A percentile compares a stretch with the other conserved stretches of the same genome.
These are phyloP conservation scores for Porogramme epimiltina DNA, from an alignment of 1,284 basidiomycete genomes.

Conservation along the genomic window DNA sequence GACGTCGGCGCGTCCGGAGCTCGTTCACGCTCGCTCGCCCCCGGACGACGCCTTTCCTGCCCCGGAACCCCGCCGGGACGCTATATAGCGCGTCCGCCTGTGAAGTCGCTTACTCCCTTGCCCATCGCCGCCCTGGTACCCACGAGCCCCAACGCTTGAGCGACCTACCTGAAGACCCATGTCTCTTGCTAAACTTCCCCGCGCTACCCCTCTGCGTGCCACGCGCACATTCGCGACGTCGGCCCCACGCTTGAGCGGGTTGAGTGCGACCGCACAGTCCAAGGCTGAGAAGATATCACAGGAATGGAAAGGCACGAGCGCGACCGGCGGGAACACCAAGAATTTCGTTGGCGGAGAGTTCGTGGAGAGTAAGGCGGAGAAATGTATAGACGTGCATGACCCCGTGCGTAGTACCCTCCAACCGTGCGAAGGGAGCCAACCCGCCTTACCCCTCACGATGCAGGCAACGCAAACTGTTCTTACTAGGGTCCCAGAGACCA, in stretches of 20 bases:
- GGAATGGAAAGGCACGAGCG: conserved; percentile 85
- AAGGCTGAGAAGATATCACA: conserved; percentile 69
- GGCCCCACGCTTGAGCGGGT: conserved; percentile 31
- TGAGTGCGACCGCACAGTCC: conserved; percentile 54
- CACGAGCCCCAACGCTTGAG: neutral
- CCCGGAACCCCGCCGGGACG: conserved; percentile 6
- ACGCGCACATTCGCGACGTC: conserved; percentile 21
- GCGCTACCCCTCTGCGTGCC: conserved; percentile 12
- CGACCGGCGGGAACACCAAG: conserved; percentile 81
- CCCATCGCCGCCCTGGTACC: neutral
- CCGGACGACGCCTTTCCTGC: neutral
- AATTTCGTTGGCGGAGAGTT: conserved; percentile 92
- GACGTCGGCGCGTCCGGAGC: conserved; percentile 12
- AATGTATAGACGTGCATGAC: conserved; percentile 88
- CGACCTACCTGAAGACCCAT: too few species aligned
- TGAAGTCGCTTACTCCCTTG: too few species aligned
- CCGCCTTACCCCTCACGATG: neutral
- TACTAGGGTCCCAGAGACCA: conserved; percentile 89
- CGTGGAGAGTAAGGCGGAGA: conserved; percentile 73
- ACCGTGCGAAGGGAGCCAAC: neutral
- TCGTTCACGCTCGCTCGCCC: conserved; percentile 7
- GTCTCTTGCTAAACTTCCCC: conserved; percentile 23
- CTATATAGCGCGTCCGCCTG: neutral
- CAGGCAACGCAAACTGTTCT: conserved; percentile 90
- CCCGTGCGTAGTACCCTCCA: conserved; percentile 57